These are phyloP conservation scores for Microcyclosporella mali DNA, from an alignment of 2,329 filamentous ascomycete genomes.

Conservation along the genomic window DNA sequence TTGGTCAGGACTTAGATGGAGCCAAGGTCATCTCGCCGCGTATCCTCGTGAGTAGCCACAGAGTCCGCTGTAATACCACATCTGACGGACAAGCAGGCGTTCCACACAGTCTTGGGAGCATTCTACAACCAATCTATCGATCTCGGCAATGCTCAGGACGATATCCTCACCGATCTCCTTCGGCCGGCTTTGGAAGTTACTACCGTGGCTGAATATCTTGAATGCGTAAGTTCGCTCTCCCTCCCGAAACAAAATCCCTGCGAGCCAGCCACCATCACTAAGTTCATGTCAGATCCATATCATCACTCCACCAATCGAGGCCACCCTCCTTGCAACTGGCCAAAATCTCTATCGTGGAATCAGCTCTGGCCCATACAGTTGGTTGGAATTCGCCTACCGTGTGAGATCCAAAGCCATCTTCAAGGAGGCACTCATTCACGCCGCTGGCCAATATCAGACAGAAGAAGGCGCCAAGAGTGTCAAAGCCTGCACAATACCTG, in stretches of 20 bases:
- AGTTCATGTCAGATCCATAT: slow-evolving; percentile 24
- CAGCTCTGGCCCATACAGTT: slow-evolving; percentile 37
- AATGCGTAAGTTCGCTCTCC: slow-evolving; percentile 29
- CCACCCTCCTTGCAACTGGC: slow-evolving; percentile 43
- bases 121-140: slow-evolving; percentile 40
- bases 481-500: slow-evolving; percentile 19
- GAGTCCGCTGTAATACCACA: background rate
- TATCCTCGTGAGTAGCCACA: slow-evolving; percentile 9
- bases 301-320: slow-evolving; percentile 43
- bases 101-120: slow-evolving; percentile 41
- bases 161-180: slow-evolving; percentile 36
- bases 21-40: slow-evolving; percentile 8
- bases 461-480: slow-evolving; percentile 18
- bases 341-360: slow-evolving; percentile 44
- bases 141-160: slow-evolving; percentile 35
- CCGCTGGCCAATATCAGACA: slow-evolving; percentile 38
- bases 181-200: slow-evolving; percentile 37
- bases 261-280: too few species aligned
- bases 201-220: slow-evolving; percentile 43
- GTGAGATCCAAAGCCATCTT: slow-evolving; percentile 43
- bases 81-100: slow-evolving; percentile 29
- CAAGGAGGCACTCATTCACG: slow-evolving; percentile 42
- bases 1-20: slow-evolving; percentile 20
- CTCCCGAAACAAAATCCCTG: background rate
- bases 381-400: slow-evolving; percentile 43